Evolutionary conservation across 345 rosid genomes (phyloP).

Genomic region (Eucalyptus erythrocorys): DNA sequence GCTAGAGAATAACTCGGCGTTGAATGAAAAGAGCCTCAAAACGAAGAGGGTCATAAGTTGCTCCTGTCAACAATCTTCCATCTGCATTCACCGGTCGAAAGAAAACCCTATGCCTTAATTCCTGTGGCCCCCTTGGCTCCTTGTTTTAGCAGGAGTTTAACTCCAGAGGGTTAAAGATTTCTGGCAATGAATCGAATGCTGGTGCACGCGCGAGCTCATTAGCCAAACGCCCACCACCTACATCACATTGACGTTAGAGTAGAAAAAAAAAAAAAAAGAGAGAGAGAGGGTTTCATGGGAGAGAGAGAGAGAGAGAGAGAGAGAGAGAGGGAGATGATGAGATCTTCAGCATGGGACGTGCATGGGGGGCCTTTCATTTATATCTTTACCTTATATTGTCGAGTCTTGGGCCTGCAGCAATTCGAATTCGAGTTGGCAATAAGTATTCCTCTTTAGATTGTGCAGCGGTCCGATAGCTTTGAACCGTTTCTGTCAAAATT

Average conservation of each 20-base stretch:
- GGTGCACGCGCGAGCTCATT: conserved; percentile 17
- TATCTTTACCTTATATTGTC: neutral
- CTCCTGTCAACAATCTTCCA: conserved; percentile 14
- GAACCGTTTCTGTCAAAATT: neutral
- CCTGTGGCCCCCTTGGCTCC: conserved; percentile 51
- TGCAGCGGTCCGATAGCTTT: neutral
- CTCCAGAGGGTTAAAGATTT: conserved; percentile 44
- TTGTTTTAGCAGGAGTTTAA: conserved; percentile 29
- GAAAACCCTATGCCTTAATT: conserved; percentile 39
- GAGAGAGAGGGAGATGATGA: neutral
- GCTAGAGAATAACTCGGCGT: conserved; percentile 63
- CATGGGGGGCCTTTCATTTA: neutral
- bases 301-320: no score
- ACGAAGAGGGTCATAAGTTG: neutral
- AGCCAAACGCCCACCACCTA: conserved; percentile 3
- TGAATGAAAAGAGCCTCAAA: conserved; percentile 52
- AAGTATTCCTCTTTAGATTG: neutral
- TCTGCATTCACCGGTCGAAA: conserved; percentile 20
- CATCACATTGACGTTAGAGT: neutral
- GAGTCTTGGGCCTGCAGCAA: neutral
- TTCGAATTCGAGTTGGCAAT: neutral
- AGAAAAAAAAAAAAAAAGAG: no score
- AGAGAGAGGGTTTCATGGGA: neutral
- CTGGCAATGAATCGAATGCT: conserved; percentile 18
- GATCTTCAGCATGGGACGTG: neutral